Percentiles rank a stretch among this genome's conserved stretches.
Conservation (phyloP, 2,329 filamentous ascomycete species). For the Colletotrichum scovillei region DNA sequence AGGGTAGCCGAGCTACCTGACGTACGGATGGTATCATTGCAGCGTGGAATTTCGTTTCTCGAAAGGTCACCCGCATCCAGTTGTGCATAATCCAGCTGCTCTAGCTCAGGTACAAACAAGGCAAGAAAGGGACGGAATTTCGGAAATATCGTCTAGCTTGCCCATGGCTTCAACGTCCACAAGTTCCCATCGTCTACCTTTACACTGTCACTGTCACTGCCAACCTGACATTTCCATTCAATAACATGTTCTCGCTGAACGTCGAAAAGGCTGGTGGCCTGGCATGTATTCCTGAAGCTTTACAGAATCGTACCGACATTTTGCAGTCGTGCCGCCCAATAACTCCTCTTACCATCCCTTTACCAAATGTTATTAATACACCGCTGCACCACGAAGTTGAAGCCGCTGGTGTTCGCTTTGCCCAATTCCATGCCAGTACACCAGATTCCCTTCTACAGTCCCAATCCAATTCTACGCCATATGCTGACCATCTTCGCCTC, state of each 20-base stretch:
- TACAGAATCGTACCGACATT: neutral
- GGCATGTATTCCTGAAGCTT: slow-evolving; percentile 13
- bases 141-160: neutral
- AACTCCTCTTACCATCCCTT: neutral
- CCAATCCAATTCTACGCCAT: slow-evolving; percentile 51
- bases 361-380: slow-evolving; percentile 34
- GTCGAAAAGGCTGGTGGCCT: slow-evolving; percentile 8
- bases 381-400: slow-evolving; percentile 26
- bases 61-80: neutral
- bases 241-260: neutral
- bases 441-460: slow-evolving; percentile 18
- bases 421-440: slow-evolving; percentile 32
- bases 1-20: slow-evolving; percentile 8
- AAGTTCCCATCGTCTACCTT: neutral
- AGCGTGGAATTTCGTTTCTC: neutral
- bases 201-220: too few species aligned
- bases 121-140: neutral
- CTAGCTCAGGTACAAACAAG: slow-evolving; percentile 13
- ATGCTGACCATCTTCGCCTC: slow-evolving; percentile 81
- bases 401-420: slow-evolving; percentile 25
- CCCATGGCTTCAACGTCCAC: neutral
- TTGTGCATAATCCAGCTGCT: neutral
- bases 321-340: neutral
- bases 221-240: too few species aligned
- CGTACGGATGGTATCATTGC: slow-evolving; percentile 28